Conservation (phyloP, 129 eudicot genomes). For the Ambrosia artemisiifolia region DNA sequence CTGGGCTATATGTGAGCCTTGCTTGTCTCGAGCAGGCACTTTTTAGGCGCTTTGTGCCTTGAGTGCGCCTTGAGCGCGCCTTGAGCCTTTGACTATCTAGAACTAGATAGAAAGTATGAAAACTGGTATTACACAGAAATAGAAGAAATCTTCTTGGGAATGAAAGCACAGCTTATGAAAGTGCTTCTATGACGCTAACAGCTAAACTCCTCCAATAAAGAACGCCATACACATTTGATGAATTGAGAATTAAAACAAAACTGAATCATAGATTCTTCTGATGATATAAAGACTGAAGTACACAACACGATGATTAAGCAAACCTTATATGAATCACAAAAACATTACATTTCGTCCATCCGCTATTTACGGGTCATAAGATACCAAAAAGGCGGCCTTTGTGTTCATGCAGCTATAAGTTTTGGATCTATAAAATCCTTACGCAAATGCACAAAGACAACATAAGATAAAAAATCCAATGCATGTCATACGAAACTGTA, state of each 20-base stretch:
- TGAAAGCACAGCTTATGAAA: slow-evolving; percentile 10
- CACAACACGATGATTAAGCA: slow-evolving; percentile 8
- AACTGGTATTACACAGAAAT: background rate
- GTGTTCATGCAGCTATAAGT: slow-evolving; percentile 1
- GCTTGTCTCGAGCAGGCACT: no score
- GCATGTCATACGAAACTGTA: background rate
- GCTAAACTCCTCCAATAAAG: background rate
- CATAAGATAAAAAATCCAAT: background rate
- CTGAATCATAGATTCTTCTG: background rate
- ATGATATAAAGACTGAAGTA: background rate
- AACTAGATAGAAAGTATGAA: background rate
- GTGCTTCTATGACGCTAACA: background rate
- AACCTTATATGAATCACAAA: background rate
- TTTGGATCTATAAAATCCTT: background rate
- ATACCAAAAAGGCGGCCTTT: background rate
- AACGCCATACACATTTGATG: slow-evolving; percentile 5
- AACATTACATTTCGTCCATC: background rate
- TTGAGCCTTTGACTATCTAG: no score
- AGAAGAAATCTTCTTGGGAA: background rate
- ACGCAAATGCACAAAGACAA: slow-evolving; percentile 11
- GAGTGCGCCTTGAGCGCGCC: background rate
- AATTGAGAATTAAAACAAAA: background rate
- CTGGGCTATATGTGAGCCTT: no score
- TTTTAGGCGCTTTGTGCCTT: background rate
- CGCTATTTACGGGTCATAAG: background rate